Evolutionary conservation across 2,329 filamentous ascomycete species (phyloP).

Genomic region (Pezicula carpinea): DNA sequence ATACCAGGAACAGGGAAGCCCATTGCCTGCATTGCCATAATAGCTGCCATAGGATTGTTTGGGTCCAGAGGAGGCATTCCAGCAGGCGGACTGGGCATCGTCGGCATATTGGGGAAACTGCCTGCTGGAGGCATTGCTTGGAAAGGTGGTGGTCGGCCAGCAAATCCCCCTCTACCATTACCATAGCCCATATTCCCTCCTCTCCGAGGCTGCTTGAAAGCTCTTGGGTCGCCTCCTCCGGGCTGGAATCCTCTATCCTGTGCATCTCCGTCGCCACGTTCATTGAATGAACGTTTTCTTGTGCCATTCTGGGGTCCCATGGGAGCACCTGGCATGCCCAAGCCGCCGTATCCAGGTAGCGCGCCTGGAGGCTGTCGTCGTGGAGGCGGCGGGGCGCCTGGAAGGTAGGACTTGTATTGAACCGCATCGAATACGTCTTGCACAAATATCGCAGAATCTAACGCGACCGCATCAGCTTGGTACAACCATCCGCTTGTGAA

Average conservation of each 20-base stretch:
- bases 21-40: slow-evolving; percentile 58
- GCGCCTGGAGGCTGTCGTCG: slow-evolving; percentile 23
- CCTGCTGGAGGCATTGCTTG: slow-evolving; percentile 11
- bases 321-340: slow-evolving; percentile 15
- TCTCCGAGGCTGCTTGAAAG: slow-evolving; percentile 56
- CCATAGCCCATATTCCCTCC: slow-evolving; percentile 36
- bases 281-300: slow-evolving; percentile 52
- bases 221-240: slow-evolving; percentile 31
- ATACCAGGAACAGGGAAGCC: slow-evolving; percentile 42
- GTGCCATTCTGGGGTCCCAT: slow-evolving; percentile 24
- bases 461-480: background rate
- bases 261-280: slow-evolving; percentile 41
- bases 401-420: slow-evolving; percentile 55
- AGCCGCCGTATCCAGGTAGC: slow-evolving; percentile 16
- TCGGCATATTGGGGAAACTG: slow-evolving; percentile 15
- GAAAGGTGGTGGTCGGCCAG: slow-evolving; percentile 11
- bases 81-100: slow-evolving; percentile 23
- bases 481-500: background rate
- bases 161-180: slow-evolving; percentile 27
- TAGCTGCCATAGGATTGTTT: slow-evolving; percentile 55
- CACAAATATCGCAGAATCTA: slow-evolving; percentile 59
- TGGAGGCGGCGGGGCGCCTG: slow-evolving; percentile 42
- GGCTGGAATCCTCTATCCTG: slow-evolving; percentile 30
- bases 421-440: slow-evolving; percentile 67
- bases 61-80: slow-evolving; percentile 49